Evolutionary conservation across 352 stramenopile species (phyloP), one percentile per base, ranked within the genome.

Genomic region (Peronospora tabacina): DNA sequence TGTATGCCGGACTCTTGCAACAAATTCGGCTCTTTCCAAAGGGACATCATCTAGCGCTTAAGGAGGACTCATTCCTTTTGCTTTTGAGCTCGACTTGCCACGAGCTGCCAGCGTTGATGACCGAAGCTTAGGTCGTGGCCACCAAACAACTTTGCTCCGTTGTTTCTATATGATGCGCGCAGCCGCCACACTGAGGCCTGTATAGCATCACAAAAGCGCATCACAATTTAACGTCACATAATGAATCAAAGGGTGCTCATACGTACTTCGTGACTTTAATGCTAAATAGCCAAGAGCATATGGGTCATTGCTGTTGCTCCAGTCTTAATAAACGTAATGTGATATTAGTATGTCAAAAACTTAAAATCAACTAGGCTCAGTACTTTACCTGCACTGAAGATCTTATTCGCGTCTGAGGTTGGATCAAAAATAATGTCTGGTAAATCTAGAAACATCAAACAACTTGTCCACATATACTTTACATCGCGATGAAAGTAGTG

Each of bases 361-460:
- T 44, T 7, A 6, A 26, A 39, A 10, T 5, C 28, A 46, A 30
- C 0, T 20, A 19, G 35, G 28, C n/a, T 19, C 39, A 30, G 13
- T 37, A n/a, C 28, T 46, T 46, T 42, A 88, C 78, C 64, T 44
- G 78, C 59, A 11, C 55, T 75, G 42, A 90, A 90, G 35, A 87
- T 77, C 46, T 85, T 87, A 64, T 86, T 53, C 12, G 72, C 72
- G 32, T 72, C 58, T 2, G 78, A 86, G 0, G 38, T 50, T n/a
- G 59, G 33, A 37, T 90, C 70, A 49, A 70, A 85, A 36, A 89
- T 58, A 9, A 61, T 55, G 24, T 66, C 63, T 3, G 78, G 78
- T 4, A 89, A 56, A 54, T 75, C 78, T 89, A 50, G 42, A 13
- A 7, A 28, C 7, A 3, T 32, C 10, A 3, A 26, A 12, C 28